Percentiles rank a stretch among this genome's conserved stretches.
phyloP scores from a whole-genome alignment of 192 early-diverging fungal species.

The Kickxella alabastrina region DNA sequence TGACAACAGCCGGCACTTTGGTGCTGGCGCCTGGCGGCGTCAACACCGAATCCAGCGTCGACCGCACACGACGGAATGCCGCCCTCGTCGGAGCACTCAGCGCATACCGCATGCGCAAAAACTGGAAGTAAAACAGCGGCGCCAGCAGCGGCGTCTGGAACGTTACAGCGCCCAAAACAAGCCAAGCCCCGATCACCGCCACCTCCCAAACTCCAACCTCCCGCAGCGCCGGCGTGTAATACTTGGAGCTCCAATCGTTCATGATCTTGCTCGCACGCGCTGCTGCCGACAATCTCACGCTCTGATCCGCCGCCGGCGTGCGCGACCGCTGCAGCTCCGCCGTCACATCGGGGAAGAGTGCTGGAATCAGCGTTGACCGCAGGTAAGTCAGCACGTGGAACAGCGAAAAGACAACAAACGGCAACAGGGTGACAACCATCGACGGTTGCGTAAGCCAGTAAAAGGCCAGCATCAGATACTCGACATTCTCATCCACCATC shows the following conservation, averaged over 20 bases:
- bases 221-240: slow-evolving; percentile 35
- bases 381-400: slow-evolving; percentile 46
- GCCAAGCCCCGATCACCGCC: slow-evolving; percentile 33
- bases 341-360: slow-evolving; percentile 22
- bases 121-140: slow-evolving; percentile 37
- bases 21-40: slow-evolving; percentile 21
- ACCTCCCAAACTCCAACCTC: slow-evolving; percentile 49
- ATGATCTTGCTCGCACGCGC: slow-evolving; percentile 30
- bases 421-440: slow-evolving; percentile 33
- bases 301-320: slow-evolving; percentile 3
- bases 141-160: slow-evolving; percentile 40
- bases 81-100: slow-evolving; percentile 44
- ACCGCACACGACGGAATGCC: slow-evolving; percentile 34
- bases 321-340: slow-evolving; percentile 38
- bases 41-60: slow-evolving; percentile 18
- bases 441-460: slow-evolving; percentile 29
- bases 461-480: slow-evolving; percentile 42
- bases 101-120: slow-evolving; percentile 42
- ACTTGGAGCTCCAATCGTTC: slow-evolving; percentile 37
- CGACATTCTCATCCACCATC: slow-evolving; percentile 46
- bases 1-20: slow-evolving; percentile 24
- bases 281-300: slow-evolving; percentile 9
- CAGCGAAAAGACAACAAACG: slow-evolving; percentile 47
- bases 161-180: slow-evolving; percentile 36
- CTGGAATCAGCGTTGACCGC: slow-evolving; percentile 30